A percentile compares a stretch with the other conserved stretches of the same genome.
Conservation (phyloP, 208 protist genomes). For the Leishmania amazonensis region DNA sequence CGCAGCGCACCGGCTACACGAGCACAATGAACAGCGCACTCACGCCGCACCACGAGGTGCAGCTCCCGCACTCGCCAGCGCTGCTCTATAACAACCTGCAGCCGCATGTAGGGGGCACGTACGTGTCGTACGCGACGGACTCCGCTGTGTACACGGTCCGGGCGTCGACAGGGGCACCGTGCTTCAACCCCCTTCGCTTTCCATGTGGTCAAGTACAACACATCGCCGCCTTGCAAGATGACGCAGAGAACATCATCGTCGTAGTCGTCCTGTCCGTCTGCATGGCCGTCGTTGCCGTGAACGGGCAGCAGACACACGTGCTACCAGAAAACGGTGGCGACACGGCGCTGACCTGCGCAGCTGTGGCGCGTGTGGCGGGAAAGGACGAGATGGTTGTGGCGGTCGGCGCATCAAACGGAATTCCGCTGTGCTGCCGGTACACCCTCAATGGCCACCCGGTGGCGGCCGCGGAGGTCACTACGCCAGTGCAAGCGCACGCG, state of each 20-base stretch:
- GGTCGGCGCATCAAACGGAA: constrained; percentile 18
- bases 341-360: constrained; percentile 4
- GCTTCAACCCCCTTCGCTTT: constrained; percentile 25
- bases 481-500: constrained; percentile 38
- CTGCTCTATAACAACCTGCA: constrained; percentile 59
- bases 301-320: constrained; percentile 21
- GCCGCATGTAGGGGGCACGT: constrained; percentile 22
- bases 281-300: constrained; percentile 14
- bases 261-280: constrained; percentile 11
- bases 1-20: background rate
- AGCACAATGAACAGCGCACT: constrained; percentile 2
- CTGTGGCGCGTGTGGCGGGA: background rate
- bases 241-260: constrained; percentile 16
- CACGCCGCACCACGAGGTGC: constrained; percentile 10
- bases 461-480: background rate
- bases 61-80: constrained; percentile 21
- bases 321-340: background rate
- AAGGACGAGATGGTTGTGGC: constrained; percentile 13
- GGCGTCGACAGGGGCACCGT: constrained; percentile 20
- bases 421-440: background rate
- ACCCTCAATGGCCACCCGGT: constrained; percentile 8
- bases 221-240: constrained; percentile 12
- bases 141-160: constrained; percentile 32
- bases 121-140: constrained; percentile 29
- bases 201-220: background rate